Conservation (phyloP, 164 flowering plant genomes). For the Buxus sempervirens region DNA sequence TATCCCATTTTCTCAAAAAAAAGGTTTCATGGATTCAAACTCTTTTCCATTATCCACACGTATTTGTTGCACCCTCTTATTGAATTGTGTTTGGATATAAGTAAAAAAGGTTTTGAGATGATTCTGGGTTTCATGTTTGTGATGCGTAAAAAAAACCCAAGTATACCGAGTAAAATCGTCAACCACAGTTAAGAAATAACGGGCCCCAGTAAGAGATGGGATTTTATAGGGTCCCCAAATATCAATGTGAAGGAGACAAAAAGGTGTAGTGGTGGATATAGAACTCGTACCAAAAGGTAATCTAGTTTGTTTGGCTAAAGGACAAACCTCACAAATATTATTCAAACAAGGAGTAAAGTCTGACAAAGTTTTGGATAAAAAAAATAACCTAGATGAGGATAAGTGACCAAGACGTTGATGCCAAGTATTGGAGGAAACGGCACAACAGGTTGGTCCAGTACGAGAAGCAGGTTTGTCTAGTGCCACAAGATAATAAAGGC, state of each 20-base stretch:
- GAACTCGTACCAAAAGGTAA: not conserved
- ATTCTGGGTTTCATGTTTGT: not conserved
- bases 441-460: not conserved
- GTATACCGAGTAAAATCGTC: conserved; percentile 16
- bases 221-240: not conserved
- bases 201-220: not conserved
- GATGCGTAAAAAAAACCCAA: conserved; percentile 11
- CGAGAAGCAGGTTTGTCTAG: not conserved
- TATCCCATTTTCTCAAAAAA: conserved; percentile 2
- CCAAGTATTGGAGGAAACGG: not conserved
- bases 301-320: conserved; percentile 1
- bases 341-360: not conserved
- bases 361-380: not conserved
- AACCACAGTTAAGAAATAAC: conserved; percentile 10
- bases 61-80: not conserved
- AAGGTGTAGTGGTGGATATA: not conserved
- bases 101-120: not conserved
- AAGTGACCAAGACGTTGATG: not conserved
- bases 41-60: conserved; percentile 9
- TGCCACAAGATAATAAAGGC: not conserved
- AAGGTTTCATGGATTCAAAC: conserved; percentile 5
- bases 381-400: not conserved
- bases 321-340: conserved; percentile 6
- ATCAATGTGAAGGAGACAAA: not conserved
- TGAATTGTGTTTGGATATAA: conserved; percentile 7